Evolutionary conservation across 805 yeast species (phyloP).

Genomic region (Ogataea methanolica): DNA sequence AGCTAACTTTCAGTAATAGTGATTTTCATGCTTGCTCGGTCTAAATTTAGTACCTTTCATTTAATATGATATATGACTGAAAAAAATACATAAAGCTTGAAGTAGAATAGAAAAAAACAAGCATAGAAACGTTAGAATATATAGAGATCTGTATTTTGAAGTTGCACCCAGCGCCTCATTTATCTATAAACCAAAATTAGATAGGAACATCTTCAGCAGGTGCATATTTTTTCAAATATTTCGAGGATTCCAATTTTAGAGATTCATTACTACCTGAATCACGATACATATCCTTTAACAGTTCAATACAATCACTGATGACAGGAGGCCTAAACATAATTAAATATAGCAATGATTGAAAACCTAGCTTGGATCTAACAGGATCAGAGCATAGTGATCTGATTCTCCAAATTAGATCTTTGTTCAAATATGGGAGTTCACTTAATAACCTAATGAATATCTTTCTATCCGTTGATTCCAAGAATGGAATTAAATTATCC

Average conservation of each 20-base stretch:
- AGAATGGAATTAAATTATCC: constrained; percentile 76
- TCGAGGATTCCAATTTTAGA: constrained; percentile 41
- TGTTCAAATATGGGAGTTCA: constrained; percentile 76
- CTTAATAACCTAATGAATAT: constrained; percentile 77
- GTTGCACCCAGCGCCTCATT: neutral
- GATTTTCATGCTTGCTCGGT: too few species aligned
- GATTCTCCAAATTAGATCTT: constrained; percentile 56
- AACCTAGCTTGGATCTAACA: constrained; percentile 71
- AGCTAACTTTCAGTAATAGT: too few species aligned
- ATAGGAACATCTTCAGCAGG: constrained; percentile 7
- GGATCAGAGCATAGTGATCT: constrained; percentile 83
- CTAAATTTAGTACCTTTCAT: too few species aligned
- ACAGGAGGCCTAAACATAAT: constrained; percentile 91
- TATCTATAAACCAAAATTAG: neutral
- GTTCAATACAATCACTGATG: constrained; percentile 44
- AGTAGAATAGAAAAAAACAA: too few species aligned
- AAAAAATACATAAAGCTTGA: too few species aligned
- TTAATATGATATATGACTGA: too few species aligned
- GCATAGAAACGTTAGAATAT: neutral
- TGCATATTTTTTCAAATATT: constrained; percentile 44
- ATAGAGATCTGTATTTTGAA: neutral
- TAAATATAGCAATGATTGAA: constrained; percentile 74
- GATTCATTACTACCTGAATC: constrained; percentile 39
- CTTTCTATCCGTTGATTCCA: constrained; percentile 78
- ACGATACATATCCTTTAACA: constrained; percentile 44